Base-by-base conservation (phyloP, 2,329 filamentous ascomycete genomes). In the Aurifilum marmelostoma region DNA sequence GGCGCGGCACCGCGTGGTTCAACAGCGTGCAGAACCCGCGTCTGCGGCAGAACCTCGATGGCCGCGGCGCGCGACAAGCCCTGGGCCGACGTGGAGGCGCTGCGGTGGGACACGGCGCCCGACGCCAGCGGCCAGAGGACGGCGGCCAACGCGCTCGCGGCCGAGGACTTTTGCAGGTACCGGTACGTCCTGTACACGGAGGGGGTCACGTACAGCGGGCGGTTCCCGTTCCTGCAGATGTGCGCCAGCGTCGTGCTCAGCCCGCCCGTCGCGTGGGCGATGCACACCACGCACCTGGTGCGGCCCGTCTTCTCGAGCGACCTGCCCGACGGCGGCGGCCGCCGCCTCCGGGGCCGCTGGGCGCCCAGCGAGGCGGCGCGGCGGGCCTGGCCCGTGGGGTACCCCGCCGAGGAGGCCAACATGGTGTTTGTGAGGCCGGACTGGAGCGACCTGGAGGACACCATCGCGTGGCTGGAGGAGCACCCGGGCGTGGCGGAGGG, bases 141-240 rank as follows among this genome's bases (percentile, higher is more conserved):
- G 68, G 79, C 79, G 18, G 76, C 67, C 70, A 87, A 87, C 76
- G 80, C 80, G 11, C 72, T 87, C 12, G 70, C 73, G 11, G 83
- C 87, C 72, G 80, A 84, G 71, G 83, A 83, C 61, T 87, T 87
- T 71, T 87, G 85, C 75, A 76, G 76, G 66, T 83, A 84, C 75
- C 82, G 80, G 67, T 86, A 86, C 75, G 77, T 87, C 56, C 75
- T 86, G 34, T 82, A 86, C 75, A 86, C 84, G 8, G 84, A 87
- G 76, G 84, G 84, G 7, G 77, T 87, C n/a, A 81, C 83, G 4
- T 87, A 87, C 76, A 83, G 80, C 66, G 84, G 84, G 1, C 80
- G 84, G 16, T 81, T 87, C 68, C 83, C 82, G 70, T 85, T 83
- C 73, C 80, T 85, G 74, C 83, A 83, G 75, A 80, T 85, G 63